Evolutionary conservation across 352 stramenopile species (phyloP).

Genomic region (Pythium vanterpoolii): DNA sequence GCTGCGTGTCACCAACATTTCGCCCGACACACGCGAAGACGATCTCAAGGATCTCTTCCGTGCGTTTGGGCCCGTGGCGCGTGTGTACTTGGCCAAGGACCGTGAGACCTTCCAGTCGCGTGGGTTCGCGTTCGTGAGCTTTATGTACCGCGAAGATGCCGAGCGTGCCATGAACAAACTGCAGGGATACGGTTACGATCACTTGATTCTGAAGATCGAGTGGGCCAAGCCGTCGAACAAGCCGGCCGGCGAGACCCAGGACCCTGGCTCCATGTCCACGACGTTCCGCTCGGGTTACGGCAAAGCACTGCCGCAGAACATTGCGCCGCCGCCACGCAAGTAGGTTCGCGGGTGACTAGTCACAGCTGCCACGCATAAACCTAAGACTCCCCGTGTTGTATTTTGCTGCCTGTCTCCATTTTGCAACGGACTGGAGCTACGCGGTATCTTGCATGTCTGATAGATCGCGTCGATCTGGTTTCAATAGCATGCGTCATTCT

Average conservation of each 20-base stretch:
- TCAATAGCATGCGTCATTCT: not conserved
- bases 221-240: conserved; percentile 97
- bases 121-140: conserved; percentile 99
- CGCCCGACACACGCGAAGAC: conserved; percentile 96
- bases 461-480: not conserved
- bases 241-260: conserved; percentile 51
- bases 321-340: conserved; percentile 75
- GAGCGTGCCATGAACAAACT: conserved; percentile 96
- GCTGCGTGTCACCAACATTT: conserved; percentile 99
- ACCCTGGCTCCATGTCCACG: conserved; percentile 79
- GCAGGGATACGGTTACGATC: conserved; percentile 97
- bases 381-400: not conserved
- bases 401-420: conserved; percentile 7
- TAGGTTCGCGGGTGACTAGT: conserved; percentile 29
- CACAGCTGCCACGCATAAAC: not conserved
- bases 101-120: conserved; percentile 96
- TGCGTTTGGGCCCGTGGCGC: conserved; percentile 94
- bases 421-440: too few relatives aligned
- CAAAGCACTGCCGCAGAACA: conserved; percentile 85
- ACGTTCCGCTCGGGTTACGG: conserved; percentile 88
- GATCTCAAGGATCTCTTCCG: conserved; percentile 99
- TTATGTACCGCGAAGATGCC: conserved; percentile 95
- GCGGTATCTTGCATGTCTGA: conserved; percentile 1
- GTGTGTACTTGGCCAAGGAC: conserved; percentile 98
- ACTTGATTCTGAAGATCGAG: conserved; percentile 99